phyloP scores from a whole-genome alignment of 106 monocot species.

The Triglochin maritima region DNA sequence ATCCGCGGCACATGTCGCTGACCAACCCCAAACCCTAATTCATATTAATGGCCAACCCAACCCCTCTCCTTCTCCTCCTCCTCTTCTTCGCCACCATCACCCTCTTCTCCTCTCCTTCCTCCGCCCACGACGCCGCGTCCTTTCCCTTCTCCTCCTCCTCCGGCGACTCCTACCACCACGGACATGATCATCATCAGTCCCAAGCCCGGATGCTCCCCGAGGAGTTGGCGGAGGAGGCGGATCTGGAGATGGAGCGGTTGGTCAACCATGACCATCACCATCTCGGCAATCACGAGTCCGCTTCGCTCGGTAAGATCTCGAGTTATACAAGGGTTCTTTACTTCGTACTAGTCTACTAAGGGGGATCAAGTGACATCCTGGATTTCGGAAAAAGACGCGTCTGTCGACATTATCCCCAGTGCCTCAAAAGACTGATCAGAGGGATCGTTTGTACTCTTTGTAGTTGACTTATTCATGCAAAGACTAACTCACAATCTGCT shows the following conservation, averaged over 20 bases:
- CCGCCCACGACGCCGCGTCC: conserved; percentile 7
- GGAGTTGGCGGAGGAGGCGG: conserved; percentile 90
- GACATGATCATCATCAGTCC: conserved; percentile 2
- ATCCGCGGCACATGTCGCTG: conserved; percentile 39
- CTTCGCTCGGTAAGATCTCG: too few species aligned
- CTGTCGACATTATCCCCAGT: too few species aligned
- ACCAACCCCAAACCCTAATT: conserved; percentile 5
- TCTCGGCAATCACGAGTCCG: conserved; percentile 18
- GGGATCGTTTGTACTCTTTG: too few species aligned
- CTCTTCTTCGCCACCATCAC: conserved; percentile 11
- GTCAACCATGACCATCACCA: conserved; percentile 6
- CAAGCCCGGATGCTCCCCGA: conserved; percentile 51
- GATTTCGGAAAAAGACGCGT: too few species aligned
- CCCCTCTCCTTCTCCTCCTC: conserved; percentile 7
- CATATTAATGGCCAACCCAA: neutral
- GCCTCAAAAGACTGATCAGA: too few species aligned
- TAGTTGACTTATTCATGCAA: too few species aligned
- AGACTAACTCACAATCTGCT: too few species aligned
- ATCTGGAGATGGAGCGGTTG: conserved; percentile 38
- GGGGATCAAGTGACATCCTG: too few species aligned
- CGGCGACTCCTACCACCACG: conserved; percentile 1
- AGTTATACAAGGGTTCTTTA: too few species aligned
- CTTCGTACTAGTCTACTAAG: too few species aligned
- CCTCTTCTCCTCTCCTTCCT: conserved; percentile 5
- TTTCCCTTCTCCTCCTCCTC: conserved; percentile 35